Evolutionary conservation across 371 early-diverging fungal species (phyloP).

Genomic region (Haplosporangium sp.): DNA sequence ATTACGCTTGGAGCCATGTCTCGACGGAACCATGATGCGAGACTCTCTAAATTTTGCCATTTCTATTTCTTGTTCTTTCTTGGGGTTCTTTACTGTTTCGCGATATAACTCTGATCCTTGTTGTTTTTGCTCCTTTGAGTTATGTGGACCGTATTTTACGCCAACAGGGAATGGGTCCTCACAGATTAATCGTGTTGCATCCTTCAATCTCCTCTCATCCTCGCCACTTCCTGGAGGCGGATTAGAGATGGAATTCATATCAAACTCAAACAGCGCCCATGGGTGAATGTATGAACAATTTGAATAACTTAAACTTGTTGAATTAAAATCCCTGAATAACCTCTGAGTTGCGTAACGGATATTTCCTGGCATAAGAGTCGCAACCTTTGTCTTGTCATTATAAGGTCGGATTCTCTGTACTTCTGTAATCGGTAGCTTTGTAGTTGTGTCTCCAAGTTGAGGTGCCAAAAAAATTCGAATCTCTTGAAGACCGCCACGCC

Average conservation of each 20-base stretch:
- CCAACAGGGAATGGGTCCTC: slow-evolving; percentile 37
- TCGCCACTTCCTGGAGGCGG: not conserved
- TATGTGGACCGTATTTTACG: slow-evolving; percentile 18
- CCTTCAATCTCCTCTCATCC: slow-evolving; percentile 24
- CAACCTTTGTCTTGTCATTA: slow-evolving; percentile 14
- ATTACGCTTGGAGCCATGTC: slow-evolving; percentile 17
- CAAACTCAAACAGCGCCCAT: slow-evolving; percentile 43
- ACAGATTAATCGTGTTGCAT: slow-evolving; percentile 33
- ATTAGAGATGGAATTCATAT: slow-evolving; percentile 24
- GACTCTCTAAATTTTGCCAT: slow-evolving; percentile 45
- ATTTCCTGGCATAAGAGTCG: slow-evolving; percentile 29
- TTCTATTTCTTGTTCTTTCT: slow-evolving; percentile 21
- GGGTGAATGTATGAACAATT: slow-evolving; percentile 47
- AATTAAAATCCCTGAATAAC: slow-evolving; percentile 28
- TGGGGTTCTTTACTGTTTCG: slow-evolving; percentile 1
- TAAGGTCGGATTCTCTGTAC: slow-evolving; percentile 32
- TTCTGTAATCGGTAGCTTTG: slow-evolving; percentile 19
- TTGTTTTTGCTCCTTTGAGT: not conserved
- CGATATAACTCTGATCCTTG: not conserved
- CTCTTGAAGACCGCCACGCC: slow-evolving; percentile 57
- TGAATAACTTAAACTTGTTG: slow-evolving; percentile 30
- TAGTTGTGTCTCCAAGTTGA: not conserved
- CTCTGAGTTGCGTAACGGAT: slow-evolving; percentile 17
- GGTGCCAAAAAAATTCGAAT: slow-evolving; percentile 29
- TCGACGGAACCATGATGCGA: slow-evolving; percentile 43